phyloP scores from a whole-genome alignment of 345 rosid genomes.

The Eucalyptus sp. region DNA sequence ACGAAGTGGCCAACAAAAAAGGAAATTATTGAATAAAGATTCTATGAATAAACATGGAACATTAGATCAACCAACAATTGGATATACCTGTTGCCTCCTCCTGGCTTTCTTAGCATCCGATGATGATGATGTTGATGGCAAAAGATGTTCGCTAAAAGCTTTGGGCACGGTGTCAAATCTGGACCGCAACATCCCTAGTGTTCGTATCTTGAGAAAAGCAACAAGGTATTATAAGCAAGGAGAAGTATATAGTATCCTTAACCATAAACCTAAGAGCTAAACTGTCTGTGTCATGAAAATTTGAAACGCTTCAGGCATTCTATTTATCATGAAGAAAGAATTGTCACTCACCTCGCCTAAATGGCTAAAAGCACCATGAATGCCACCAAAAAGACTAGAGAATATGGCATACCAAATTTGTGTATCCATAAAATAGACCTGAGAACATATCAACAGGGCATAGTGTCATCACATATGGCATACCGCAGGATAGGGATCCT shows the following conservation, averaged over 20 bases:
- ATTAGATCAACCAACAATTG: neutral
- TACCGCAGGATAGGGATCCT: too few species aligned
- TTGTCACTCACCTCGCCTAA: too few species aligned
- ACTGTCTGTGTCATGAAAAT: neutral
- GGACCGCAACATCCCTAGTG: constrained; percentile 91
- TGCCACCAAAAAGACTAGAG: too few species aligned
- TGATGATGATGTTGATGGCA: constrained; percentile 21
- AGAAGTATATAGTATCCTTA: neutral
- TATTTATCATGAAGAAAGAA: too few species aligned
- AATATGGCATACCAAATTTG: too few species aligned
- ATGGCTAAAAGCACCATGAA: too few species aligned
- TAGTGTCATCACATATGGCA: too few species aligned
- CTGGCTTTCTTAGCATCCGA: constrained; percentile 6
- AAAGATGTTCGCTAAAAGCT: constrained; percentile 50
- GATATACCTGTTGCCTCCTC: constrained; percentile 21
- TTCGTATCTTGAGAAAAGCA: constrained; percentile 52
- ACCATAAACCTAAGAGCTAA: neutral
- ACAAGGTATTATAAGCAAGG: neutral
- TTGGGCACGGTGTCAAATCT: constrained; percentile 66
- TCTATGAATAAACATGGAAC: neutral
- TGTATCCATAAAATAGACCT: too few species aligned
- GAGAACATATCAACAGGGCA: too few species aligned
- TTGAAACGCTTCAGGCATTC: neutral
- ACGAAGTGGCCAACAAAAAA: neutral
- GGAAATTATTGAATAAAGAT: neutral